These are phyloP conservation scores for Cystobasidium tubakii DNA, from an alignment of 768 basidiomycete genomes.

Conservation along the genomic window DNA sequence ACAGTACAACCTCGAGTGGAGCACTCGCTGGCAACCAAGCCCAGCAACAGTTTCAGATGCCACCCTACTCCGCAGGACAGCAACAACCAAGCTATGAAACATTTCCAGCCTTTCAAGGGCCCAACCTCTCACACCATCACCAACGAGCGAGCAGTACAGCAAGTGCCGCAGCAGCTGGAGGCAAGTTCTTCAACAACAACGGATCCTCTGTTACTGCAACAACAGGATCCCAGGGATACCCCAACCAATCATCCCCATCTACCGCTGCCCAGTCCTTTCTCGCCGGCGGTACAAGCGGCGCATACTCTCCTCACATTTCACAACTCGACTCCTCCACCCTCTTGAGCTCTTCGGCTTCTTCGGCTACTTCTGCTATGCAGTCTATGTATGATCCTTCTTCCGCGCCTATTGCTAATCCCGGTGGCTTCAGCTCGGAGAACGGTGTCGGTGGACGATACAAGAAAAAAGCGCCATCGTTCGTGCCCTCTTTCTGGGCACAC, in stretches of 20 bases:
- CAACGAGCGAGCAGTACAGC: neutral
- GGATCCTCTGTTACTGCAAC: neutral
- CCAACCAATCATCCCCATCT: conserved; percentile 14
- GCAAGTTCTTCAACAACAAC: neutral
- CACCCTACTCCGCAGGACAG: neutral
- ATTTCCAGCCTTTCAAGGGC: conserved; percentile 14
- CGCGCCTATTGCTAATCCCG: neutral
- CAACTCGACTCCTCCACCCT: conserved; percentile 5
- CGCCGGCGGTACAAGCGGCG: conserved; percentile 32
- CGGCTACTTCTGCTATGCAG: neutral
- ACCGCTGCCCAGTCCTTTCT: conserved; percentile 34
- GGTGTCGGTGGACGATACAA: neutral
- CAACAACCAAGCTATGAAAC: neutral
- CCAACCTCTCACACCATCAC: conserved; percentile 6
- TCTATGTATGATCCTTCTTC: neutral
- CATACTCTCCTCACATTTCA: conserved; percentile 33
- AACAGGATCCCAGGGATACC: conserved; percentile 9
- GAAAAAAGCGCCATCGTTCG: neutral
- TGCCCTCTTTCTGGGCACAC: neutral
- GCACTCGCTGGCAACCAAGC: neutral
- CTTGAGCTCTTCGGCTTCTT: neutral
- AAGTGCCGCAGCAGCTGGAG: neutral
- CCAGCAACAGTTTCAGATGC: neutral
- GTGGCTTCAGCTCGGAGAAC: neutral
- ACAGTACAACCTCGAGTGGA: neutral